phyloP scores from a whole-genome alignment of 1,139 yeast species.

The Geotrichum klebahnii region DNA sequence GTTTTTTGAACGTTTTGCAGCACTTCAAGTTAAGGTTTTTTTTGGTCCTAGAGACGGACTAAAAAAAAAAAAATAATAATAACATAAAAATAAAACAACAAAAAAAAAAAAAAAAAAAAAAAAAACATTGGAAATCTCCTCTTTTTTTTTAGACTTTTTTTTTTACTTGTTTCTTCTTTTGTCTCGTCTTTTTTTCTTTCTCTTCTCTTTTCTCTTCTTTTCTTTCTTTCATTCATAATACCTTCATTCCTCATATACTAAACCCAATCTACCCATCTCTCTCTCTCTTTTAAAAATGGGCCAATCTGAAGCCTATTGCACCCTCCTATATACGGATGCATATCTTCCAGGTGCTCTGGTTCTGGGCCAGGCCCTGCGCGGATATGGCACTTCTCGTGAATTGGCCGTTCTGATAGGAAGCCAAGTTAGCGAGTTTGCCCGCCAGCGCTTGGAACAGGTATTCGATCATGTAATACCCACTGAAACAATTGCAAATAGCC shows the following conservation, averaged over 20 bases:
- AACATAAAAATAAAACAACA: background rate
- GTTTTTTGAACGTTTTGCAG: no score
- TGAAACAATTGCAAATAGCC: conserved; percentile 33
- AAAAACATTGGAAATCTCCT: conserved; percentile 1
- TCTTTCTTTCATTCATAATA: background rate
- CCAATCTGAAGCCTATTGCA: conserved; percentile 51
- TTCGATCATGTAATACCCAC: conserved; percentile 40
- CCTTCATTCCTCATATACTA: background rate
- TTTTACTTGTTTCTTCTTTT: background rate
- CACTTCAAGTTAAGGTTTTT: background rate
- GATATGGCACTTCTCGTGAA: conserved; percentile 25
- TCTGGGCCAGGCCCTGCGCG: conserved; percentile 47
- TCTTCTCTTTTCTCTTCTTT: conserved; percentile 2
- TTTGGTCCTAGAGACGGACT: background rate
- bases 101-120: background rate
- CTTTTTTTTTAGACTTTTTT: background rate
- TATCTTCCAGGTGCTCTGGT: conserved; percentile 78
- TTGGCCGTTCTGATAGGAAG: conserved; percentile 39
- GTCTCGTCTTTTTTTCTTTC: background rate
- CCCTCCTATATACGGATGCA: conserved; percentile 59
- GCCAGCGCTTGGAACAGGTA: conserved; percentile 29
- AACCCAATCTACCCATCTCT: background rate
- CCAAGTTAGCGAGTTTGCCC: conserved; percentile 29
- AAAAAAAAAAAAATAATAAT: no score
- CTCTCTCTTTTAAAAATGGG: conserved; percentile 1